These are phyloP conservation scores for Jamesozyma gamospora DNA, from an alignment of 805 yeast genomes.

Conservation along the genomic window DNA sequence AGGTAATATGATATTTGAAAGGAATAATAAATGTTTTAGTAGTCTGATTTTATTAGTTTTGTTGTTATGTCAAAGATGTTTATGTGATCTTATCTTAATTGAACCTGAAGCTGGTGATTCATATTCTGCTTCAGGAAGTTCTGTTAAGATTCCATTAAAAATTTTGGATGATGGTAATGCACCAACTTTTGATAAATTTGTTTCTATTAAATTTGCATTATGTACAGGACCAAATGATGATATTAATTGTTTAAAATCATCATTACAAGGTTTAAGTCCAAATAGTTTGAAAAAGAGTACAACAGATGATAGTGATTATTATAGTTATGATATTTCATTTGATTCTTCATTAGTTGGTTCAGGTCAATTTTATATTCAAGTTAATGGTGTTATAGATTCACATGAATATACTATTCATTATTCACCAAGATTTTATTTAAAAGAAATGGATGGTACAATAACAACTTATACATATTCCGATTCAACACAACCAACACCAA, in stretches of 20 bases:
- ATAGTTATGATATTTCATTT: constrained; percentile 33
- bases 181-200: constrained; percentile 38
- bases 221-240: constrained; percentile 57
- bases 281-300: constrained; percentile 16
- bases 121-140: constrained; percentile 20
- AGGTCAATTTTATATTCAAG: constrained; percentile 69
- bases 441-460: constrained; percentile 61
- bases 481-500: constrained; percentile 35
- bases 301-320: constrained; percentile 19
- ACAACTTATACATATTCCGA: constrained; percentile 40
- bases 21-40: no score
- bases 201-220: constrained; percentile 41
- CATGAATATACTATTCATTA: constrained; percentile 52
- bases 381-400: constrained; percentile 36
- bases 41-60: no score
- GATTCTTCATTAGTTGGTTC: constrained; percentile 38
- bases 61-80: no score
- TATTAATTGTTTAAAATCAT: constrained; percentile 33
- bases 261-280: constrained; percentile 26
- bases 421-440: constrained; percentile 51
- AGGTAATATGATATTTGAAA: no score
- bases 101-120: constrained; percentile 16
- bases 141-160: constrained; percentile 22
- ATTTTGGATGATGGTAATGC: constrained; percentile 50
- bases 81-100: no score